Conservation (phyloP, 495 filamentous ascomycete species). For the Bacidia gigantensis region DNA sequence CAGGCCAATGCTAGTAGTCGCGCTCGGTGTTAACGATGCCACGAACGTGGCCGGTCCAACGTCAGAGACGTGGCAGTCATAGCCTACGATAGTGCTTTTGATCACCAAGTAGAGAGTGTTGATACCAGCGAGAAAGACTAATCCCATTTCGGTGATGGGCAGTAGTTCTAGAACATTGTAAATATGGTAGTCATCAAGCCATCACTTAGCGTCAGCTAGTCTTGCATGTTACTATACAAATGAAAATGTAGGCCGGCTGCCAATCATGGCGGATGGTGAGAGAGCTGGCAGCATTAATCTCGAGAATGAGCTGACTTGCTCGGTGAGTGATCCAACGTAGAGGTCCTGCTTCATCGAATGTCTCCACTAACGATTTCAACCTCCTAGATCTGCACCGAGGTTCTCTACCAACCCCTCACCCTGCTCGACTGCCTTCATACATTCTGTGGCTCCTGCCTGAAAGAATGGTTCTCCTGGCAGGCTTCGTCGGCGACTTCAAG, state of each 20-base stretch:
- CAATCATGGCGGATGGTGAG: conserved; percentile 23
- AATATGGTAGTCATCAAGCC: too few species aligned
- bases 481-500: conserved; percentile 40
- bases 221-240: background rate
- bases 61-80: too few species aligned
- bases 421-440: conserved; percentile 96
- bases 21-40: too few species aligned
- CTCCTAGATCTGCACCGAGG: conserved; percentile 80
- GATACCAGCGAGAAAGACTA: too few species aligned
- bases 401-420: conserved; percentile 89
- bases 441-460: conserved; percentile 87
- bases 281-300: conserved; percentile 40
- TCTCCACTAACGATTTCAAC: conserved; percentile 3
- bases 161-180: too few species aligned
- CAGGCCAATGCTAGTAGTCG: too few species aligned
- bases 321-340: conserved; percentile 43
- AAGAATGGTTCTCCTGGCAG: conserved; percentile 75
- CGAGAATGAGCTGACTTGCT: conserved; percentile 84
- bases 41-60: too few species aligned
- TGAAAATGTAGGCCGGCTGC: background rate
- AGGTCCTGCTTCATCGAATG: background rate
- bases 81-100: too few species aligned
- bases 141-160: too few species aligned
- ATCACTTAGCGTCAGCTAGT: background rate
- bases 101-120: too few species aligned